These are phyloP conservation scores for Aspergillus piperis DNA, from an alignment of 2,329 filamentous ascomycete genomes.

Conservation along the genomic window DNA sequence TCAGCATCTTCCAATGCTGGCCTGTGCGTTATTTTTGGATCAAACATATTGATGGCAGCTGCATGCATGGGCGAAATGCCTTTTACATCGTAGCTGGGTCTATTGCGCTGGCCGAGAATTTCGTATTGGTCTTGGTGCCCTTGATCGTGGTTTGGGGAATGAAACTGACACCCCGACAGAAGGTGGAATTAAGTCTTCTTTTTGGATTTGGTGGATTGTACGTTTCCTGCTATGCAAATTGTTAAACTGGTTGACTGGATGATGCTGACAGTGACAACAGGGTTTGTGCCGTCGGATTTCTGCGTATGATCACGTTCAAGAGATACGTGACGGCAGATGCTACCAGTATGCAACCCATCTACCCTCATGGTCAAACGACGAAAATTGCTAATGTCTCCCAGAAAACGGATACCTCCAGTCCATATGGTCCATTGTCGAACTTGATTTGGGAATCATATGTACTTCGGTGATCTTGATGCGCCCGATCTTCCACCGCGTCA, in stretches of 20 bases:
- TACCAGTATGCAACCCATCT: not conserved
- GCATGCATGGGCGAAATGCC: not conserved
- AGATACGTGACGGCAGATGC: not conserved
- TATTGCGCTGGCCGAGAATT: slow-evolving; percentile 7
- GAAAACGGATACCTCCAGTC: not conserved
- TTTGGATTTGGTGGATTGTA: slow-evolving; percentile 11
- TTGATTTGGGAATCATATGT: slow-evolving; percentile 6
- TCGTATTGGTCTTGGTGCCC: slow-evolving; percentile 7
- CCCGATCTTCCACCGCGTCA: not conserved
- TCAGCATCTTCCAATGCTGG: slow-evolving; percentile 9
- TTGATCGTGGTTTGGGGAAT: slow-evolving; percentile 7
- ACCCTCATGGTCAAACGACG: not conserved
- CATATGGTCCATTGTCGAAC: slow-evolving; percentile 6
- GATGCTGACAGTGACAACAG: not conserved
- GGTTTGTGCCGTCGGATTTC: slow-evolving; percentile 6
- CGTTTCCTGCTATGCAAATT: not conserved
- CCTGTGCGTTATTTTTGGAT: slow-evolving; percentile 7
- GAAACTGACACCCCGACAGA: slow-evolving; percentile 3
- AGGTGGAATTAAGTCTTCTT: slow-evolving; percentile 3
- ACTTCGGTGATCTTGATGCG: slow-evolving; percentile 7
- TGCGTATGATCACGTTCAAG: slow-evolving; percentile 9
- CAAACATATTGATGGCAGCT: slow-evolving; percentile 3
- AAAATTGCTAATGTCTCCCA: not conserved
- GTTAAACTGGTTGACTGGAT: not conserved
- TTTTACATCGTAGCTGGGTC: slow-evolving; percentile 5